Evolutionary conservation across 768 basidiomycete genomes (phyloP).

Genomic region (Pholiota conissans): DNA sequence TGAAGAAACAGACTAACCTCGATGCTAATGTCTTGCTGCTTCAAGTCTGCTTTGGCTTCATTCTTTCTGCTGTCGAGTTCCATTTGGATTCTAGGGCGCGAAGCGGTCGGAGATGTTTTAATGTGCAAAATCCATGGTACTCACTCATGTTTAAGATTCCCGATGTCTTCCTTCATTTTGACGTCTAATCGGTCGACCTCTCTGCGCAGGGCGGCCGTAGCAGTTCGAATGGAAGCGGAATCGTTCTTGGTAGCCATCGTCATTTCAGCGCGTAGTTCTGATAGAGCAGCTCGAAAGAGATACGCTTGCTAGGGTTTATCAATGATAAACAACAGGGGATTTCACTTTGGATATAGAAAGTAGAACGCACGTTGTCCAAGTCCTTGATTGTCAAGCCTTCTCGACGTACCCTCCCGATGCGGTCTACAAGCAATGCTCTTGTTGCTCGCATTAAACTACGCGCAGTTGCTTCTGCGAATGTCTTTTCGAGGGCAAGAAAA

Average conservation of each 20-base stretch:
- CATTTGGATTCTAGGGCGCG: constrained; percentile 80
- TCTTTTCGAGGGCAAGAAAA: constrained; percentile 67
- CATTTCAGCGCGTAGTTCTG: constrained; percentile 85
- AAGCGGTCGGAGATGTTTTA: neutral
- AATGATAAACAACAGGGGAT: neutral
- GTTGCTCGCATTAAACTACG: constrained; percentile 84
- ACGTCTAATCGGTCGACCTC: constrained; percentile 85
- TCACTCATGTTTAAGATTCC: constrained; percentile 89
- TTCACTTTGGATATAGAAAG: neutral
- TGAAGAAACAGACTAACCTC: constrained; percentile 50
- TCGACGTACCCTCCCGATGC: constrained; percentile 65
- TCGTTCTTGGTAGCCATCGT: constrained; percentile 84
- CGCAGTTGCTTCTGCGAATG: constrained; percentile 73
- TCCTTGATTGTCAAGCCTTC: constrained; percentile 78
- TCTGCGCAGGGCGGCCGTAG: constrained; percentile 73
- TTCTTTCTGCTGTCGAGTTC: constrained; percentile 93
- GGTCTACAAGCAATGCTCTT: constrained; percentile 75
- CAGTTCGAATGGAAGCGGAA: constrained; percentile 74
- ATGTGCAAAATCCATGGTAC: constrained; percentile 27
- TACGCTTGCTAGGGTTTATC: constrained; percentile 80
- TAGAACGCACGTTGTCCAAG: constrained; percentile 69
- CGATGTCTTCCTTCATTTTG: constrained; percentile 93
- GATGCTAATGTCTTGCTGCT: constrained; percentile 80
- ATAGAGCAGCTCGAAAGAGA: constrained; percentile 89
- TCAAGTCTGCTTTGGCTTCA: constrained; percentile 82